Evolutionary conservation across 306 rosid species (phyloP), one percentile per base, ranked within the genome.

Genomic region (Carpinus fangiana): DNA sequence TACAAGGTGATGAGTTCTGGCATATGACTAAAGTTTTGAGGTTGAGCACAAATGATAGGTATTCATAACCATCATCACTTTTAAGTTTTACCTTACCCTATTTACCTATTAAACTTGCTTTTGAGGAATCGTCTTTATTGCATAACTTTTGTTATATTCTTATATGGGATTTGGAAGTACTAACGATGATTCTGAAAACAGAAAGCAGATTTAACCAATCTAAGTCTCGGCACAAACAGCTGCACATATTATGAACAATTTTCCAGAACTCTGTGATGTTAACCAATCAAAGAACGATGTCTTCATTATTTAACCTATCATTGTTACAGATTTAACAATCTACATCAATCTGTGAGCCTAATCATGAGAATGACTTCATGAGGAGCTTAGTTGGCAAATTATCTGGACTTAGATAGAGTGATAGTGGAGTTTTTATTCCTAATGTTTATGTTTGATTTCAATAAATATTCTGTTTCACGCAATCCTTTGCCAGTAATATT

Each of bases 1-100:
- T 95, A 16, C 83, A 89, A 80, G 97, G 97, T 31, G 98, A 92
- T 86, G 98, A 95, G 57, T 87, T 95, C 76, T 91, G 96, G 97
- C 98, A 95, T 77, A 92, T 95, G 96, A 89, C 96, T 13, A 92
- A 92, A 81, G 97, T 91, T 23, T 85, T 95, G 78, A 90, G 98
- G 81, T 85, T 95, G 84, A 75, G 87, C 73, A 78, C 85, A 67
- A 76, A 86, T 76, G 98, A 89, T 73, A 90, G 98, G 98, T 95
- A 87, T 74, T 74, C 55, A 34, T 81, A 21, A 52, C 26, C 31
- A 31, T 56, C 12, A 1, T 66, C 72, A 47, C 53, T 46, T 68
- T 23, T 71, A 46, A 76, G 31, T 76, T 52, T n/a, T 65, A 23
- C 75, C 77, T 7, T 50, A 11, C 13, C 50, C 70, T 21, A 17